Conservation (phyloP, 495 filamentous ascomycete species). For the Evernia prunastri region DNA sequence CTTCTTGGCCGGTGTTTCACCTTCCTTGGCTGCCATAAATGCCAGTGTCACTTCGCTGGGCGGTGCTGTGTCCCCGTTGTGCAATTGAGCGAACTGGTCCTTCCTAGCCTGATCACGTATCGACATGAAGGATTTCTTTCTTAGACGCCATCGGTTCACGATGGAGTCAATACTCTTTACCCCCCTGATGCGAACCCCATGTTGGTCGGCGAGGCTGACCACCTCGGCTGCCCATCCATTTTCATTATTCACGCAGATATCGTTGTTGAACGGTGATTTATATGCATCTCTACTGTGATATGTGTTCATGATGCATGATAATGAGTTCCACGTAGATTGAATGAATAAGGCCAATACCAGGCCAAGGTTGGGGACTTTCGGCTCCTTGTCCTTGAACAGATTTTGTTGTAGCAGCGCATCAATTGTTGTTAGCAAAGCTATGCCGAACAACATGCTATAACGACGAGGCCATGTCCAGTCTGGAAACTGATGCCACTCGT, state of each 20-base stretch:
- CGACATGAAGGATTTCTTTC: background rate
- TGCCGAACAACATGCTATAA: background rate
- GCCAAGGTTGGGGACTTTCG: background rate
- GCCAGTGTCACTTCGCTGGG: background rate
- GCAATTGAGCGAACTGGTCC: background rate
- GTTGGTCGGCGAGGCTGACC: background rate
- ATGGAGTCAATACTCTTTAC: background rate
- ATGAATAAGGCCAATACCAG: background rate
- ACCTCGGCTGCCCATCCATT: conserved; percentile 6
- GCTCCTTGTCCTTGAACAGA: background rate
- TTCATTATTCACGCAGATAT: background rate
- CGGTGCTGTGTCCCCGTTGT: background rate
- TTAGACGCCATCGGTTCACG: background rate
- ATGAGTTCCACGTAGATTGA: background rate
- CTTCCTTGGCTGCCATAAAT: background rate
- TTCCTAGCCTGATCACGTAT: background rate
- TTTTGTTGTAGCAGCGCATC: background rate
- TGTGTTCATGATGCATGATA: background rate
- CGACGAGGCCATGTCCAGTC: background rate
- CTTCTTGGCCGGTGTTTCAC: background rate
- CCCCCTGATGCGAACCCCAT: background rate
- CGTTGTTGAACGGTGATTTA: background rate
- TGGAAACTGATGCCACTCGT: background rate
- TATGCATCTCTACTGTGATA: background rate
- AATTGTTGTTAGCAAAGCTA: background rate